Evolutionary conservation across 139 green algal genomes (phyloP), one percentile per base, ranked within the genome.

Genomic region (Penium margaritaceum): DNA sequence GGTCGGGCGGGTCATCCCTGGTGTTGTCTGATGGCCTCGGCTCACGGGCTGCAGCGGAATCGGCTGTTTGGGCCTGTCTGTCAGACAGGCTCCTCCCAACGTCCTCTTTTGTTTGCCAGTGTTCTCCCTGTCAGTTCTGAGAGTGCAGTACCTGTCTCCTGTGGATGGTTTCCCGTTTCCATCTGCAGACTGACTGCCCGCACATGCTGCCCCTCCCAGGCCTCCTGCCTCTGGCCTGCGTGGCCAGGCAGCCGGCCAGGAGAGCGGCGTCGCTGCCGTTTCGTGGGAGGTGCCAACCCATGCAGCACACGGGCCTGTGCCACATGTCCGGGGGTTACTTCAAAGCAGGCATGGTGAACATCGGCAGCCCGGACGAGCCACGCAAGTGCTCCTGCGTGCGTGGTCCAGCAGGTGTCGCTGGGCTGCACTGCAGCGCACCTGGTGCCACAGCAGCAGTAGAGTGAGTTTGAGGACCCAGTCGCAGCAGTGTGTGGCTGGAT

Each of bases 141-240:
- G n/a, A n/a, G n/a, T n/a, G n/a, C n/a, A n/a, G n/a, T n/a, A n/a
- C n/a, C n/a, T n/a, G n/a, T n/a, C n/a, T n/a, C n/a, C n/a, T n/a
- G n/a, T n/a, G n/a, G n/a, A n/a, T n/a, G n/a, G n/a, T n/a, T n/a
- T n/a, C n/a, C 47, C 17, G 1, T 24, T 24, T 21, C 17, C 14
- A n/a, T 33, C 47, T 24, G n/a, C 47, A 60, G 47, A 24, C 47
- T 24, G 47, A 33, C n/a, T 60, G 47, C 30, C 47, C 47, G 47
- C 47, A 60, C 47, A 60, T 60, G n/a, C 47, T 60, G 15, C 47
- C 47, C 12, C 47, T 60, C 47, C 47, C 47, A n/a, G 47, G 47
- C n/a, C 47, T 60, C 47, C 29, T 27, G n/a, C 47, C 47, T 0
- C 47, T 60, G 0, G 47, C 47, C 47, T 60, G 47, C 47, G 47